phyloP scores from a whole-genome alignment of 176 grass and related monocot genomes.

The Carex kokanica region DNA sequence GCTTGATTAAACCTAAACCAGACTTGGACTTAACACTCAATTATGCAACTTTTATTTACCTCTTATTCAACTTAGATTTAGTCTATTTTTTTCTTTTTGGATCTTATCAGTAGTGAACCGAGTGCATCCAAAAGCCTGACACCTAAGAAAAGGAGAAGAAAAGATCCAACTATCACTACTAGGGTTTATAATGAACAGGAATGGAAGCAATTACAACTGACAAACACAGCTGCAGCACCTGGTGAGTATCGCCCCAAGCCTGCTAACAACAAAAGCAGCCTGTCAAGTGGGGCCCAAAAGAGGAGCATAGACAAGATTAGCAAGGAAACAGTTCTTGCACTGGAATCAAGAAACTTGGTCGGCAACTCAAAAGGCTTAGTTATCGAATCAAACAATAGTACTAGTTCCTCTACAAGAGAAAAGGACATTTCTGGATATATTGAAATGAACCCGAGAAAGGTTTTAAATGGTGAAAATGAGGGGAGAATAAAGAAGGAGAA shows the following conservation, averaged over 20 bases:
- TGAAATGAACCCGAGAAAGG: conserved; percentile 61
- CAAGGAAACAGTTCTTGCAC: conserved; percentile 54
- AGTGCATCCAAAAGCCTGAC: conserved; percentile 37
- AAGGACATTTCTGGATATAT: conserved; percentile 54
- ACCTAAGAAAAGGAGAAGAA: conserved; percentile 92
- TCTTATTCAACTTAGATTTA: background rate
- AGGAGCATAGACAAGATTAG: conserved; percentile 43
- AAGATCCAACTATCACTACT: conserved; percentile 45
- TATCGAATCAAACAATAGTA: conserved; percentile 46
- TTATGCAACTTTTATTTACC: background rate
- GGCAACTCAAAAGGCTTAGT: conserved; percentile 51
- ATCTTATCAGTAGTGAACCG: conserved; percentile 57
- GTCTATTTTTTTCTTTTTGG: background rate
- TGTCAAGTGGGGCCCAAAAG: conserved; percentile 37
- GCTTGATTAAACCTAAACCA: background rate
- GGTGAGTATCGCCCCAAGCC: conserved; percentile 46
- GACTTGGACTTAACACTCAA: background rate
- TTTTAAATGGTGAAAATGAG: conserved; percentile 45
- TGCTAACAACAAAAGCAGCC: conserved; percentile 44
- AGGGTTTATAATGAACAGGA: conserved; percentile 38
- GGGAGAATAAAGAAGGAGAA: conserved; percentile 47
- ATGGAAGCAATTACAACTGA: conserved; percentile 36
- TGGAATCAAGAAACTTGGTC: conserved; percentile 58
- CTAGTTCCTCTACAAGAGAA: conserved; percentile 48
- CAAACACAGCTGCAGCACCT: conserved; percentile 30